A percentile compares a stretch with the other conserved stretches of the same genome.
phyloP scores from a whole-genome alignment of 345 rosid genomes.

The Viola odorata region DNA sequence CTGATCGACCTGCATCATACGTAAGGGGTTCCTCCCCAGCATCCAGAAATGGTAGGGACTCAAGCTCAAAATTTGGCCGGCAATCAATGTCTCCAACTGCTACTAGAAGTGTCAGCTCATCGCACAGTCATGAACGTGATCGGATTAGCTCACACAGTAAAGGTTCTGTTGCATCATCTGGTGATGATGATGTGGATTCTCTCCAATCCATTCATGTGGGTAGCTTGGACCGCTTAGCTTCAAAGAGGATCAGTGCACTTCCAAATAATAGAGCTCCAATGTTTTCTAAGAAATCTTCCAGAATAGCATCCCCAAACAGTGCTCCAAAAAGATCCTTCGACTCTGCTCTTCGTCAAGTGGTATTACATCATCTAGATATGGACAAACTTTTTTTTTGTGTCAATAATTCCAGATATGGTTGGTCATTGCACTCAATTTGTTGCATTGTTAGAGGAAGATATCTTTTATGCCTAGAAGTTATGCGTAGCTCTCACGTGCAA shows the following conservation, averaged over 20 bases:
- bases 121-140: slow-evolving; percentile 86
- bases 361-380: slow-evolving; percentile 24
- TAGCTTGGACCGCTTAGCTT: slow-evolving; percentile 43
- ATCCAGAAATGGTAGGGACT: slow-evolving; percentile 74
- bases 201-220: slow-evolving; percentile 52
- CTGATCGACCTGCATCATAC: slow-evolving; percentile 87
- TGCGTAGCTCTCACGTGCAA: neutral
- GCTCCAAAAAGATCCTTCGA: slow-evolving; percentile 84
- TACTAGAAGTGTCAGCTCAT: slow-evolving; percentile 83
- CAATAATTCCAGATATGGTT: too few relatives aligned
- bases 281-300: slow-evolving; percentile 53
- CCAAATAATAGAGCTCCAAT: slow-evolving; percentile 59
- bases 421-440: too few relatives aligned
- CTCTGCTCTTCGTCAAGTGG: slow-evolving; percentile 77
- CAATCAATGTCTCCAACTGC: slow-evolving; percentile 95
- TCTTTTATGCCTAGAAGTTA: neutral
- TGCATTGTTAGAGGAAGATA: neutral
- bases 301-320: slow-evolving; percentile 54
- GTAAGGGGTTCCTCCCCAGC: slow-evolving; percentile 98
- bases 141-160: slow-evolving; percentile 70
- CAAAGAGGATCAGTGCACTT: slow-evolving; percentile 48
- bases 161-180: slow-evolving; percentile 89
- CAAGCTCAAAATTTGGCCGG: slow-evolving; percentile 49
- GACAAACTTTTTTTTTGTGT: too few relatives aligned
- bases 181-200: slow-evolving; percentile 81